Base-by-base conservation (phyloP, 768 basidiomycete species). In the Pisolithus tinctorius region DNA sequence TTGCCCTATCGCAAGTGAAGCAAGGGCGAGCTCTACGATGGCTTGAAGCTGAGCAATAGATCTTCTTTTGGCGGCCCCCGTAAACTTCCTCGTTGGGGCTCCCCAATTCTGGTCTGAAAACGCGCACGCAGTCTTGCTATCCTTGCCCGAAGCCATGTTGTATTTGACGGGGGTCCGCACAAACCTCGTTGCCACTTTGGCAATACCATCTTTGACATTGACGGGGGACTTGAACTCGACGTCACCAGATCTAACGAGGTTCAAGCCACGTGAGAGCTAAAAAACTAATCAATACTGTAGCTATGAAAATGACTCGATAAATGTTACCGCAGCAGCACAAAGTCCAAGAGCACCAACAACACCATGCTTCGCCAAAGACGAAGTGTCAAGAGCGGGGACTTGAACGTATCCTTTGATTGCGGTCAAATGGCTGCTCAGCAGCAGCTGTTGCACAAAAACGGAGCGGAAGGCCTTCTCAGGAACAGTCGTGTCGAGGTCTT, bases 101-200 rank as follows among this genome's bases (percentile, higher is more conserved):
- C 50, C 42, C 55, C 52, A 56, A 34, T 53, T 56, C 37, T 56
- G 51, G 16, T 14, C 25, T 1, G 40, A 53, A n/a, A 56, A 56
- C 17, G 45, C 26, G 5, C 27, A 20, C 13, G 16, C 39, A 17
- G 49, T 50, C 8, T n/a, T 48, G 16, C 50, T 52, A 31, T 51
- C 54, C 38, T 48, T 52, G 10, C 48, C 45, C 10, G 48, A 53
- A 7, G 41, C 38, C 37, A 53, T n/a, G 25, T 54, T 56, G 48
- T 54, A 26, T 23, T 13, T 36, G 13, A 25, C 20, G 17, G 31
- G 29, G 5, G 31, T 25, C 17, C 10, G 30, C 26, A 47, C 6
- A 36, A 29, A 10, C 29, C 31, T 47, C 6, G 20, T 47, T 36
- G 31, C 27, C 31, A 47, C 4, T 31, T 47, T 47, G 4, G 31